These are phyloP conservation scores for Thermomucor indicae-seudaticae DNA, from an alignment of 371 early-diverging fungal species.

Conservation along the genomic window DNA sequence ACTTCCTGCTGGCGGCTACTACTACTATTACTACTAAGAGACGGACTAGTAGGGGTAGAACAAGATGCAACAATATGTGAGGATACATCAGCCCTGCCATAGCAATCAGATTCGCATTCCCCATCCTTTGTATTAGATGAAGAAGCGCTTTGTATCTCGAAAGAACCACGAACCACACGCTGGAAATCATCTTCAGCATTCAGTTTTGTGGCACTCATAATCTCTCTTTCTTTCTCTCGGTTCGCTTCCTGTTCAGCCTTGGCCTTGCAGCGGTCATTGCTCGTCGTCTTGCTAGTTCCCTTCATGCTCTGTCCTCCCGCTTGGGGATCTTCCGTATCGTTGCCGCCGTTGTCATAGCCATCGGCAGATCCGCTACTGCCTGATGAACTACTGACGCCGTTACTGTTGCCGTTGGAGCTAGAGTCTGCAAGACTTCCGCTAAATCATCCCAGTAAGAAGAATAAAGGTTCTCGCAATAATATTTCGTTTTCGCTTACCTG, in stretches of 20 bases:
- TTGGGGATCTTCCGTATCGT: not conserved
- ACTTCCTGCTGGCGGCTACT: not conserved
- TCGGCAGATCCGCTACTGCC: slow-evolving; percentile 20
- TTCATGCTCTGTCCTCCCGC: not conserved
- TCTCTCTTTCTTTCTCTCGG: not conserved
- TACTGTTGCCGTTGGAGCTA: slow-evolving; percentile 29
- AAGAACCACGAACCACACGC: not conserved
- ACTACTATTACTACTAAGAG: not conserved
- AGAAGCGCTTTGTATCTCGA: not conserved
- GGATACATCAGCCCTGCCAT: not conserved
- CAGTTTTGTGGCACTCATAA: not conserved
- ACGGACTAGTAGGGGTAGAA: not conserved
- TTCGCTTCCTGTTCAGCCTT: not conserved
- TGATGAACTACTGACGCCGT: slow-evolving; percentile 25
- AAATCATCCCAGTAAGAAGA: not conserved
- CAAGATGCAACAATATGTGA: not conserved
- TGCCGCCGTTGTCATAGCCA: slow-evolving; percentile 10
- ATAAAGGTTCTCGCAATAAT: not conserved
- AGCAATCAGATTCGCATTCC: not conserved
- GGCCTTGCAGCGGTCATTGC: not conserved
- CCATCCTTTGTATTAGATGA: not conserved
- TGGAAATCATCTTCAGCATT: not conserved
- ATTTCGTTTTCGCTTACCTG: slow-evolving; percentile 13
- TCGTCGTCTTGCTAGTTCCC: not conserved
- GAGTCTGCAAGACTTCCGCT: slow-evolving; percentile 24